Base-by-base conservation (phyloP, 768 basidiomycete species). In the Dentipellis sp. region DNA sequence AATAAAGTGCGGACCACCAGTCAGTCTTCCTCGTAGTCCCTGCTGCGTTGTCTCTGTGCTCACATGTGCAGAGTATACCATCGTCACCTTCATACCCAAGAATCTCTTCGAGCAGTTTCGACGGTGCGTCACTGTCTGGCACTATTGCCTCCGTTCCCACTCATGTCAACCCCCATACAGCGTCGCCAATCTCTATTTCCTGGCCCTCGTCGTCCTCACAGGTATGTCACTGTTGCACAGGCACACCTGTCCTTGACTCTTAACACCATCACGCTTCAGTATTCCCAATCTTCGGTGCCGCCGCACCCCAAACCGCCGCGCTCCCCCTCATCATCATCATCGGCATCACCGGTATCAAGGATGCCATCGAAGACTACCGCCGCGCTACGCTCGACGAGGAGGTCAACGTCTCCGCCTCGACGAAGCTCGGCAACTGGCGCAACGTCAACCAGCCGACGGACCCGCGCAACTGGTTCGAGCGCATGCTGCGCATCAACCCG, bases 1-100 rank as follows among this genome's bases (percentile, higher is more conserved):
- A 97, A 97, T 68, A 97, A 97, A 79, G 92, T 97, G 60, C 78
- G 88, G 66, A 97, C 94, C 40, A 89, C 87, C 62, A 95, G 91
- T 93, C 69, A 73, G 88, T 82, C 11, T 42, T 19, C 45, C 16
- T 36, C 2, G 10, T 51, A 17, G 58, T 52, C 42, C 37, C 47
- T 21, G 11, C 40, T 34, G 21, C 42, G 12, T 36, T 29, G 14
- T 29, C 59, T 38, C 59, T 60, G 57, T 51, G 3, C 1, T 2
- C 7, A 29, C 29, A 29, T 29, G 17, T 22, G 8, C 66, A 93
- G 91, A 94, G 71, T 98, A 97, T 71, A 95, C 93, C 23, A 68
- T 91, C 50, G 50, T 97, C 51, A 90, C 92, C 0, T 98, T 97
- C 67, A 63, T 98, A 46, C 94, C 94, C 10, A 94, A 91, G 78